Conservation (phyloP, 2,329 filamentous ascomycete species). For the Scytalidium lignicola region DNA sequence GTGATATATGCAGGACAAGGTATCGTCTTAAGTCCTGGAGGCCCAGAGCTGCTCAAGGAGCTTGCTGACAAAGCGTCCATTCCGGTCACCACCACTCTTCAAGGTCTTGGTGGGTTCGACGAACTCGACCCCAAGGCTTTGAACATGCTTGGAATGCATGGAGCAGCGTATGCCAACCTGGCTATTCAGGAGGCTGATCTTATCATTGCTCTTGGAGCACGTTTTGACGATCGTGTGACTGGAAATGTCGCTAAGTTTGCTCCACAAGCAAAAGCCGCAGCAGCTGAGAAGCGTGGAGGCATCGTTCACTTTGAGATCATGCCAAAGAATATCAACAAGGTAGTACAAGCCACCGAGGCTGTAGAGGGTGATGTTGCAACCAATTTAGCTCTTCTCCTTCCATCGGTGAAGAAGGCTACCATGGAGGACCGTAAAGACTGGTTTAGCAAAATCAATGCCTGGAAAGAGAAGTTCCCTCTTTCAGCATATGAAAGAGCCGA, state of each 20-base stretch:
- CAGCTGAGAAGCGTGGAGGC: constrained; percentile 78
- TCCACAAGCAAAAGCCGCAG: constrained; percentile 79
- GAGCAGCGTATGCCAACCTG: constrained; percentile 95
- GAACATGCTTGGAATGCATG: constrained; percentile 99
- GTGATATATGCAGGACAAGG: constrained; percentile 94
- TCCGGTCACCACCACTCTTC: constrained; percentile 92
- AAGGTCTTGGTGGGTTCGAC: constrained; percentile 87
- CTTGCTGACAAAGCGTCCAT: constrained; percentile 88
- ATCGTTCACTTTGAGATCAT: constrained; percentile 98
- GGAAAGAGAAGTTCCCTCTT: constrained; percentile 90
- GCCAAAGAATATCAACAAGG: constrained; percentile 99
- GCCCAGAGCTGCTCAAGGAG: constrained; percentile 72
- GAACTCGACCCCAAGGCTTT: constrained; percentile 91
- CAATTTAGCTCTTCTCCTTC: constrained; percentile 72
- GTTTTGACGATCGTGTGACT: constrained; percentile 96
- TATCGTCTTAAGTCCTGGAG: constrained; percentile 73
- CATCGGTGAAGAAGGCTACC: constrained; percentile 57
- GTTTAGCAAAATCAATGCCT: constrained; percentile 83
- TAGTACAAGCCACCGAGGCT: constrained; percentile 91
- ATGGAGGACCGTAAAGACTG: constrained; percentile 63
- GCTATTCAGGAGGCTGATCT: constrained; percentile 95
- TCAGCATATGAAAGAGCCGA: constrained; percentile 74
- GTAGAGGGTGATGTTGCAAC: constrained; percentile 86
- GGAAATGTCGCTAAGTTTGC: constrained; percentile 79
- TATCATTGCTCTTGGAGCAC: constrained; percentile 87